Evolutionary conservation across 441 rosid genomes (phyloP), one percentile per base, ranked within the genome.

Genomic region (Aleurites moluccanus): DNA sequence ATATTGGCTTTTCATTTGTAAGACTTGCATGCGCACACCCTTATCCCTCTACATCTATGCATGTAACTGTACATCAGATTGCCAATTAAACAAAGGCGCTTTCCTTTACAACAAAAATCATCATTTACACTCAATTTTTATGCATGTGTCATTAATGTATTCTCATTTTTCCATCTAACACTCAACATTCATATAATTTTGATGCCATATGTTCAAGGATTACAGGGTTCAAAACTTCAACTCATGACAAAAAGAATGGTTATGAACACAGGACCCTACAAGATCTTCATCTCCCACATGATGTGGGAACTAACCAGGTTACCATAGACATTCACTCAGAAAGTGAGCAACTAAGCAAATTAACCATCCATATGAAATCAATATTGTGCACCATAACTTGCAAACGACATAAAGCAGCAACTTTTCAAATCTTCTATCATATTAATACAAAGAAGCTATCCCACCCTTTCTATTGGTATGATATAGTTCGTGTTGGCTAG

Each of bases 171-270:
- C 44, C 67, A 63, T 63, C 20, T 21, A 9, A 65, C 21, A 21
- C 50, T 38, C 49, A 21, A n/a, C 52, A 42, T 21, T 5, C 1
- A 7, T 18, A 42, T 16, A 42, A 14, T 49, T 65, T 28, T 13
- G 47, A 21, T 38, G 69, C 28, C 69, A 65, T 4, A 42, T n/a
- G 33, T 40, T 63, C 67, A 23, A n/a, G 25, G 52, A 65, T 65
- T 21, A 65, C 52, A 10, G 33, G 69, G 45, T 42, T 42, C 33
- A 65, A 65, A 50, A 30, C 33, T 30, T 30, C 33, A 2, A 30
- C 3, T 50, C 55, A 50, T 15, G 55, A 20, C 55, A 4, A 13
- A 15, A 61, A 28, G 20, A 42, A 61, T 61, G 42, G 47, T 67
- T 27, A 8, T 67, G 70, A 56, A 47, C 66, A 15, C 23, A 33